These are phyloP conservation scores for Leptographium procerum DNA, from an alignment of 2,329 filamentous ascomycete genomes.

Conservation along the genomic window DNA sequence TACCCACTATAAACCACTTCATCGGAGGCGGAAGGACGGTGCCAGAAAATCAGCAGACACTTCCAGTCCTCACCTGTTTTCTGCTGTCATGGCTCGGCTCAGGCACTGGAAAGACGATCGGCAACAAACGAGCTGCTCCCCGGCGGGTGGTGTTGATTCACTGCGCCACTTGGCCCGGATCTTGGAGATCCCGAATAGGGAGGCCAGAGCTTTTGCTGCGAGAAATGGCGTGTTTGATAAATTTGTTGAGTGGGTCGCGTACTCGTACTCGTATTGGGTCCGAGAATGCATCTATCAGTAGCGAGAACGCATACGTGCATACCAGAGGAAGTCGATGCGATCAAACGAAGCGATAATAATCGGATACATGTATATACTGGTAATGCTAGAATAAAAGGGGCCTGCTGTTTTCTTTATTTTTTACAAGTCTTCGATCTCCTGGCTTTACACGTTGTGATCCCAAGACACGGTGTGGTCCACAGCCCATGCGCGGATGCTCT, in stretches of 20 bases:
- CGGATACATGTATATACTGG: background rate
- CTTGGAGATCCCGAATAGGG: slow-evolving; percentile 2
- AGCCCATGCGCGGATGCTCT: slow-evolving; percentile 39
- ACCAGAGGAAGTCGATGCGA: background rate
- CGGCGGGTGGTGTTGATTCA: slow-evolving; percentile 4
- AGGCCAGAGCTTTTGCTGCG: background rate
- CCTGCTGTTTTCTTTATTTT: no score
- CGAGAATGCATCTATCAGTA: background rate
- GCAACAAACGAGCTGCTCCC: background rate
- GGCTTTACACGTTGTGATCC: slow-evolving; percentile 17
- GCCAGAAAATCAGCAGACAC: slow-evolving; percentile 1
- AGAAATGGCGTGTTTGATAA: slow-evolving; percentile 11
- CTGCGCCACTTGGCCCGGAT: slow-evolving; percentile 7
- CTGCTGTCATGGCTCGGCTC: background rate
- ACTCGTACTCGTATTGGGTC: slow-evolving; percentile 2
- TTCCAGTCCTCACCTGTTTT: background rate
- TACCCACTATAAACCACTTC: background rate
- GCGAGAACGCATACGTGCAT: background rate
- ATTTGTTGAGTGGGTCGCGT: slow-evolving; percentile 3
- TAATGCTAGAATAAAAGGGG: background rate
- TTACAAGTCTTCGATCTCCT: background rate
- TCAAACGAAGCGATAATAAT: background rate
- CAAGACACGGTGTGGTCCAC: slow-evolving; percentile 36
- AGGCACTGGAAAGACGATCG: background rate
- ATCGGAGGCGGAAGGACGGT: background rate